A percentile compares a stretch with the other conserved stretches of the same genome.
phyloP scores from a whole-genome alignment of 805 yeast species.

The Zygoascus bituminiphila region DNA sequence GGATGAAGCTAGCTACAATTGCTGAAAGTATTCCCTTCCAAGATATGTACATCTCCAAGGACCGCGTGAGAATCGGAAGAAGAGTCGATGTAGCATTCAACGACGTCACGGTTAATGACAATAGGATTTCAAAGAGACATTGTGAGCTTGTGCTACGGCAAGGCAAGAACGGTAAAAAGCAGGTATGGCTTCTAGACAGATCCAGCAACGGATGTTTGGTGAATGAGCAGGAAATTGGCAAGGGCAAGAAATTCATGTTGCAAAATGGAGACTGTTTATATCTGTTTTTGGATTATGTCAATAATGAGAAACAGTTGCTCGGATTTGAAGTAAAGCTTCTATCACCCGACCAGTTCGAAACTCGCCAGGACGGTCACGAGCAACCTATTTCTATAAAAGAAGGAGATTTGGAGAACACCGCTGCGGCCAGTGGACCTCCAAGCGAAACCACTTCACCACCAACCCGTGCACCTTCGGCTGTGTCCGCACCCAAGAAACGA shows the following conservation, averaged over 20 bases:
- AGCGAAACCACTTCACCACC: not conserved
- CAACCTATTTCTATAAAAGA: not conserved
- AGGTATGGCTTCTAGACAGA: slow-evolving; percentile 70
- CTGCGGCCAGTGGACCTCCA: not conserved
- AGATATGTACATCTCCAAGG: slow-evolving; percentile 55
- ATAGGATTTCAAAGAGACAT: slow-evolving; percentile 75
- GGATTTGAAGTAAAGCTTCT: slow-evolving; percentile 13
- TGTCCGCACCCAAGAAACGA: not conserved
- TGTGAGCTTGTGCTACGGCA: slow-evolving; percentile 51
- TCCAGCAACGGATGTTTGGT: slow-evolving; percentile 76
- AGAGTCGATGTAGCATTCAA: slow-evolving; percentile 29
- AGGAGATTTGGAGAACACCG: not conserved
- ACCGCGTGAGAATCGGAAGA: slow-evolving; percentile 68
- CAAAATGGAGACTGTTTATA: slow-evolving; percentile 54
- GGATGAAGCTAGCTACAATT: slow-evolving; percentile 50
- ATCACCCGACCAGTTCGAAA: slow-evolving; percentile 3
- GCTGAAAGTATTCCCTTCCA: slow-evolving; percentile 38
- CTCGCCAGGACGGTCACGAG: not conserved
- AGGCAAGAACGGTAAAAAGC: slow-evolving; percentile 55
- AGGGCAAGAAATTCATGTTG: slow-evolving; percentile 52
- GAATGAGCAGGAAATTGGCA: slow-evolving; percentile 50
- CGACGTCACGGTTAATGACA: slow-evolving; percentile 58
- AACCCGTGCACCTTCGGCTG: not conserved
- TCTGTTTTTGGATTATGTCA: slow-evolving; percentile 52
- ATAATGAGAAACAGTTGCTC: slow-evolving; percentile 26